These are phyloP conservation scores for Dichomitus squalens DNA, from an alignment of 1,284 basidiomycete genomes.

Conservation along the genomic window DNA sequence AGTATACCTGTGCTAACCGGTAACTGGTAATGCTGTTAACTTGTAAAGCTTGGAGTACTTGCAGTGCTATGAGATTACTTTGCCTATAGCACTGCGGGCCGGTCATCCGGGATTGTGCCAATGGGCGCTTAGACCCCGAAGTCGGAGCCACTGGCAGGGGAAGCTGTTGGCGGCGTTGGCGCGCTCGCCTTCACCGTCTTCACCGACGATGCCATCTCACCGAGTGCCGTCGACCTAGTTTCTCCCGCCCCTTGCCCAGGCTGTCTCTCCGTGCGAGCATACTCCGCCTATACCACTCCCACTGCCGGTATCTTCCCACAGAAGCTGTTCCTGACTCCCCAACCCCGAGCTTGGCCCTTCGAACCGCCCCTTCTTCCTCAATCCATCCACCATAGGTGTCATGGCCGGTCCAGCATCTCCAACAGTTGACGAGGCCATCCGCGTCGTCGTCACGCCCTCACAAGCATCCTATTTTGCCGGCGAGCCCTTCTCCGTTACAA, in stretches of 20 bases:
- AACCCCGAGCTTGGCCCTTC: not conserved
- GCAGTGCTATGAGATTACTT: no score
- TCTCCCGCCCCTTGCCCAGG: not conserved
- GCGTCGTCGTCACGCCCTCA: constrained; percentile 72
- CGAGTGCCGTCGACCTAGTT: not conserved
- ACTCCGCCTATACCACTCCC: not conserved
- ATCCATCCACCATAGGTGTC: not conserved
- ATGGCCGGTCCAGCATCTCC: constrained; percentile 18
- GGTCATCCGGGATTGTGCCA: no score
- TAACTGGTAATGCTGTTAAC: no score
- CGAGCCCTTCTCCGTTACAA: constrained; percentile 81
- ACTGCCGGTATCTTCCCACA: constrained; percentile 6
- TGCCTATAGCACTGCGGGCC: no score
- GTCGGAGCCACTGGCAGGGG: no score
- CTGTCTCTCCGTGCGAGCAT: not conserved
- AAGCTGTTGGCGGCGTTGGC: constrained; percentile 3
- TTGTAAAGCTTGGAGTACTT: no score
- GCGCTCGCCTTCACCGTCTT: not conserved
- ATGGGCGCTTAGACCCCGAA: no score
- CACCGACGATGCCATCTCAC: constrained; percentile 6
- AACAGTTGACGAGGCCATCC: constrained; percentile 42
- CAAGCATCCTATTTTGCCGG: constrained; percentile 94
- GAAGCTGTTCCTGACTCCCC: not conserved
- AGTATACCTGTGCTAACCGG: no score
- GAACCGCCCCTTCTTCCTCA: not conserved